Conservation (phyloP, 129 eudicot genomes). For the Artemisia tridentata region DNA sequence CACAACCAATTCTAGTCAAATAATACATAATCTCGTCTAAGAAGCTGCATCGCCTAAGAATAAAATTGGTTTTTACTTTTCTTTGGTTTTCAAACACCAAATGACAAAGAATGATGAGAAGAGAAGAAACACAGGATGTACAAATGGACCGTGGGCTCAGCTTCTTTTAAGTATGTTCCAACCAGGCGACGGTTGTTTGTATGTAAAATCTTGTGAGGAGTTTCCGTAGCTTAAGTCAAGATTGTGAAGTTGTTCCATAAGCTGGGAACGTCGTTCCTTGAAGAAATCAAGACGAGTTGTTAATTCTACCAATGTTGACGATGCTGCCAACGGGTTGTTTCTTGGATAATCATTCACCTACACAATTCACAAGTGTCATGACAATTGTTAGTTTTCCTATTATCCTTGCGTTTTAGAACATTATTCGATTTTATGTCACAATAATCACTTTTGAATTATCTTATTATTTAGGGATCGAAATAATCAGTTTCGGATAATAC, state of each 20-base stretch:
- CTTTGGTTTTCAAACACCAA: background rate
- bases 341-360: slow-evolving; percentile 64
- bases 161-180: slow-evolving; percentile 47
- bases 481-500: too few species aligned
- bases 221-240: slow-evolving; percentile 67
- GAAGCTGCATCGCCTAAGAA: slow-evolving; percentile 14
- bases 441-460: background rate
- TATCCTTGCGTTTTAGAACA: too few species aligned
- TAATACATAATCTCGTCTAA: slow-evolving; percentile 19
- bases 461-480: background rate
- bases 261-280: slow-evolving; percentile 88
- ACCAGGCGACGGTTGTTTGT: slow-evolving; percentile 49
- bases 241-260: slow-evolving; percentile 93
- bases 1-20: slow-evolving; percentile 6
- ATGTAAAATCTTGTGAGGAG: slow-evolving; percentile 54
- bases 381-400: background rate
- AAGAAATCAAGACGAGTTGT: slow-evolving; percentile 94
- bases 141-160: slow-evolving; percentile 22
- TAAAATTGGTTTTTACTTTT: background rate
- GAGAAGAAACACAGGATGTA: slow-evolving; percentile 33
- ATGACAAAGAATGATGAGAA: slow-evolving; percentile 27
- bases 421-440: too few species aligned
- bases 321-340: slow-evolving; percentile 61
- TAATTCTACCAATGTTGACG: slow-evolving; percentile 84
- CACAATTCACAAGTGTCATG: slow-evolving; percentile 15